Conservation (phyloP, 2,329 filamentous ascomycete species). For the Neonectria faginata region DNA sequence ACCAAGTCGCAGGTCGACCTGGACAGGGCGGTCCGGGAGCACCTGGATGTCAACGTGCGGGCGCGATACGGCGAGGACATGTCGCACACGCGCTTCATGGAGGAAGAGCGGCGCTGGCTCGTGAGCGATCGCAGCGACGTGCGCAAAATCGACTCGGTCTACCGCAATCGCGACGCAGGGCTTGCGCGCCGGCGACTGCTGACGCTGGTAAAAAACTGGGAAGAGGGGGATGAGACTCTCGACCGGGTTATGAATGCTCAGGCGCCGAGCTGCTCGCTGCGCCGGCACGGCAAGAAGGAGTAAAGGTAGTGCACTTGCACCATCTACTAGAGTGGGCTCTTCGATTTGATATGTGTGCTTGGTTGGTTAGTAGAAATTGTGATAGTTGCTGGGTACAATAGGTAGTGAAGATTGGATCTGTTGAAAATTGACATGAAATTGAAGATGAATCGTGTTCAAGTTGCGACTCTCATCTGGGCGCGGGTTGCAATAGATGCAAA, state of each 20-base stretch:
- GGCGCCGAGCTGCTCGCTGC: constrained; percentile 45
- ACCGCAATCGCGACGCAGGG: constrained; percentile 56
- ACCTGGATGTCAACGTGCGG: constrained; percentile 48
- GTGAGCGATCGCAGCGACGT: constrained; percentile 54
- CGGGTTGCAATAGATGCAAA: neutral
- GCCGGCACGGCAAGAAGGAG: constrained; percentile 25
- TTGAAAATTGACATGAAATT: neutral
- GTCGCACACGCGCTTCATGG: constrained; percentile 49
- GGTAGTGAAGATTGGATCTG: neutral
- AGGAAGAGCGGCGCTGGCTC: constrained; percentile 55
- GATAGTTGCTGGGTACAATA: neutral
- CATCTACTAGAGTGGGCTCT: neutral
- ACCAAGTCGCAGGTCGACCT: constrained; percentile 42
- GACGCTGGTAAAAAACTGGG: constrained; percentile 55
- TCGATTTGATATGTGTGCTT: neutral
- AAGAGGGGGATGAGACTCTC: constrained; percentile 54
- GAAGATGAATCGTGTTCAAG: neutral
- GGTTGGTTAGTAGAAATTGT: neutral
- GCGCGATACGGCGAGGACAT: constrained; percentile 47
- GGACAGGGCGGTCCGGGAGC: constrained; percentile 47
- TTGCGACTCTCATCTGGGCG: neutral
- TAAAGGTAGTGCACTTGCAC: neutral
- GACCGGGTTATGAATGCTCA: constrained; percentile 51
- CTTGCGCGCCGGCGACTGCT: constrained; percentile 50
- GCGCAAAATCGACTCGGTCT: constrained; percentile 58